phyloP scores from a whole-genome alignment of 73 alveolate genomes.

The Blepharisma stoltei region DNA sequence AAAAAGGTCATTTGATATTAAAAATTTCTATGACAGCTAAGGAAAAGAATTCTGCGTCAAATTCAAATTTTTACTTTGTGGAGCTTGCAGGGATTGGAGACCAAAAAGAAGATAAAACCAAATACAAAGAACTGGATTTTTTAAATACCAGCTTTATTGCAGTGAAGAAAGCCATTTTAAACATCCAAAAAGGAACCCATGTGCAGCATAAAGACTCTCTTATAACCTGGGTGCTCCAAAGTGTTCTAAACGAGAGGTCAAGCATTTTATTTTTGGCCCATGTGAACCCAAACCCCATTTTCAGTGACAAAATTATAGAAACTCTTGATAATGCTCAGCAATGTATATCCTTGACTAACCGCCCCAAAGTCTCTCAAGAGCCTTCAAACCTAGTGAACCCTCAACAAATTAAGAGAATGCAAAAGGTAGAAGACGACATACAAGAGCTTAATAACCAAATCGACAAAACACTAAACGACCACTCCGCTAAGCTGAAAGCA shows the following conservation, averaged over 20 bases:
- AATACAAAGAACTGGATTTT: no score
- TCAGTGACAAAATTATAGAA: not conserved
- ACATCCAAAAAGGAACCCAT: no score
- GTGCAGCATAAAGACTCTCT: not conserved
- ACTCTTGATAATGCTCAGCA: not conserved
- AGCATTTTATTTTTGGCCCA: not conserved
- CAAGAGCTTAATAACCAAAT: not conserved
- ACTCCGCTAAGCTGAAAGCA: not conserved
- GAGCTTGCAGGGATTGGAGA: no score
- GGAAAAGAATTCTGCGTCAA: no score
- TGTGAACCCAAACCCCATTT: not conserved
- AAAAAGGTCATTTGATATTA: not conserved
- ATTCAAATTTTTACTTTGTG: no score
- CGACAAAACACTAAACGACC: not conserved
- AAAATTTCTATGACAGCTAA: not conserved
- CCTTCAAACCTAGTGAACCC: not conserved
- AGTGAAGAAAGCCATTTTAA: no score
- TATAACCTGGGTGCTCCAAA: not conserved
- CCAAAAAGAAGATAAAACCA: no score
- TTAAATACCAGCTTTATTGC: no score
- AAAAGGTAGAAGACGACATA: constrained; percentile 5
- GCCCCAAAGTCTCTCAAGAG: no score
- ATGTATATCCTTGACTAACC: no score
- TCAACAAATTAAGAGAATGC: constrained; percentile 4
- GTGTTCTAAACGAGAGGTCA: not conserved